A percentile compares a stretch with the other conserved stretches of the same genome.
phyloP scores from a whole-genome alignment of 2,329 filamentous ascomycete species.

The Penicillium vulpinum region DNA sequence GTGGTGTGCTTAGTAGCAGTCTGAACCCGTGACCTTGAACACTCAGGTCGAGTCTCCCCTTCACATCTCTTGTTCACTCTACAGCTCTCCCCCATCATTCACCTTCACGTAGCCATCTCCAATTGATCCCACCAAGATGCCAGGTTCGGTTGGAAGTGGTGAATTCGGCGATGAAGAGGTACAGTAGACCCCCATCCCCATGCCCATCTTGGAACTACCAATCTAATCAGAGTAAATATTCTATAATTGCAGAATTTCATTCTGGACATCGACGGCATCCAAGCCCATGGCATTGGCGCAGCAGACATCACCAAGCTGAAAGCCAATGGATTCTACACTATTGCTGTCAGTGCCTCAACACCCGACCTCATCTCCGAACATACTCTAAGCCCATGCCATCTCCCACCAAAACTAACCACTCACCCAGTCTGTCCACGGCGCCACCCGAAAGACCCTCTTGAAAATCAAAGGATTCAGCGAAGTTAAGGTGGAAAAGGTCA shows the following conservation, averaged over 20 bases:
- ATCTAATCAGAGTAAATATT: background rate
- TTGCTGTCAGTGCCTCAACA: constrained; percentile 52
- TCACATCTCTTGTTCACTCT: background rate
- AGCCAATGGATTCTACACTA: constrained; percentile 61
- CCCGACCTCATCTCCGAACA: background rate
- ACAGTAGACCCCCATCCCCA: constrained; percentile 6
- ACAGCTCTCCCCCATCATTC: background rate
- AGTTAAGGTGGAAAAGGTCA: constrained; percentile 69
- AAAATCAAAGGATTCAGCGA: constrained; percentile 72
- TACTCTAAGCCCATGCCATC: background rate
- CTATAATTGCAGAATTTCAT: constrained; percentile 53
- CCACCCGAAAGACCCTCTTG: constrained; percentile 60
- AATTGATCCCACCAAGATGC: constrained; percentile 41
- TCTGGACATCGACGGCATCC: constrained; percentile 66
- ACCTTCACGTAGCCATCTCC: background rate
- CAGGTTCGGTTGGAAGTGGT: constrained; percentile 55
- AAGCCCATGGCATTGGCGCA: constrained; percentile 65
- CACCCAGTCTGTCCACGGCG: constrained; percentile 58
- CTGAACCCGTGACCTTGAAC: constrained; percentile 5
- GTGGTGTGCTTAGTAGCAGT: background rate
- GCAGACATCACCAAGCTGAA: constrained; percentile 68
- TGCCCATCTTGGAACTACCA: background rate
- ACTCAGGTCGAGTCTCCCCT: background rate
- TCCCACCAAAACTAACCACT: background rate
- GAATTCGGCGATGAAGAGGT: constrained; percentile 54